Percentiles rank a stretch among this genome's conserved stretches.
phyloP scores from a whole-genome alignment of 257 asterid genomes.

The Ocimum tenuiflorum region DNA sequence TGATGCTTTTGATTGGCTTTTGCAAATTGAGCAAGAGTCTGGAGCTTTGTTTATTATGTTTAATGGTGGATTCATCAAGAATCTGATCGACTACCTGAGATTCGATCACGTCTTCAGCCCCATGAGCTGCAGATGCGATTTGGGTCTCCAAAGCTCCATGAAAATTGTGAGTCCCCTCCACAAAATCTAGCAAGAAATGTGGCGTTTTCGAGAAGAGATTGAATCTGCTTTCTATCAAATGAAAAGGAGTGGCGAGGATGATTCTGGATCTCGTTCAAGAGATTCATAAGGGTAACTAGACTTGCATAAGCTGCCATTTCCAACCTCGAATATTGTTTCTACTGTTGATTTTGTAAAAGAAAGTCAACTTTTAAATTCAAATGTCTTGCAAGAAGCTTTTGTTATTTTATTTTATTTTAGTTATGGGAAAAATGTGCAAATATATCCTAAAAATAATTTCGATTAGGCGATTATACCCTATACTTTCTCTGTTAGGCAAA shows the following conservation, averaged over 20 bases:
- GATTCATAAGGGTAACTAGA: background rate
- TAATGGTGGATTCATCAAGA: too few relatives aligned
- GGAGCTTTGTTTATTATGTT: background rate
- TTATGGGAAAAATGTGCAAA: too few relatives aligned
- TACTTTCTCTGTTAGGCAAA: too few relatives aligned
- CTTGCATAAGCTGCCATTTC: background rate
- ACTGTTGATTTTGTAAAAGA: too few relatives aligned
- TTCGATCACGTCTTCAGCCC: too few relatives aligned
- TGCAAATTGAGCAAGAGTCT: background rate
- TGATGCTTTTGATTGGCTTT: background rate
- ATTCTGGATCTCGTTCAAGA: background rate
- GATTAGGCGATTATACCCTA: too few relatives aligned
- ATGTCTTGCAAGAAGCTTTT: too few relatives aligned
- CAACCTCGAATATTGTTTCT: too few relatives aligned
- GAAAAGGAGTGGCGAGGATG: background rate
- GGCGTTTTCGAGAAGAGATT: background rate
- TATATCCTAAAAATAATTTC: too few relatives aligned
- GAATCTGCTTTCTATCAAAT: background rate
- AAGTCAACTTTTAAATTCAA: too few relatives aligned
- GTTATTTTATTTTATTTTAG: too few relatives aligned
- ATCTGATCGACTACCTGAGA: too few relatives aligned
- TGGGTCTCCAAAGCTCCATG: background rate
- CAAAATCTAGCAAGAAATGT: background rate
- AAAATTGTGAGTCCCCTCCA: background rate
- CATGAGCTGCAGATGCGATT: background rate